Evolutionary conservation across 352 stramenopile genomes (phyloP).

Genomic region (Ophiocytium majus): DNA sequence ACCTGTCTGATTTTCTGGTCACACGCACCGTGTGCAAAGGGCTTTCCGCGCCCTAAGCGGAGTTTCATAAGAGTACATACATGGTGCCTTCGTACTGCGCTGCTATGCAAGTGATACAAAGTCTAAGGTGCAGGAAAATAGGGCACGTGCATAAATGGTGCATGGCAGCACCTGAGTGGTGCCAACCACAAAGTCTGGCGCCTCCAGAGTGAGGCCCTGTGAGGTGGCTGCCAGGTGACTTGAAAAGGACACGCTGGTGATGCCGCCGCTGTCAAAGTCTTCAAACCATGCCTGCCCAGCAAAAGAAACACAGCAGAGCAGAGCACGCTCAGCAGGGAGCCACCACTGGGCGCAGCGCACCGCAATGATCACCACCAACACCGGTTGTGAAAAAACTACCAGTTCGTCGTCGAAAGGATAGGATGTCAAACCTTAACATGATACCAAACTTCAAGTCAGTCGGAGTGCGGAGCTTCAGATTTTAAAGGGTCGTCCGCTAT

Average conservation of each 20-base stretch:
- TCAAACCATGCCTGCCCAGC: conserved; percentile 76
- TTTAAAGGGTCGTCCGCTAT: not conserved
- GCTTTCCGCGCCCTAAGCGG: too few species aligned
- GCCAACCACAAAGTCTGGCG: conserved; percentile 83
- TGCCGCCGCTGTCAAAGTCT: conserved; percentile 79
- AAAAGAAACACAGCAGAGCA: not conserved
- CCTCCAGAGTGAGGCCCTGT: conserved; percentile 60
- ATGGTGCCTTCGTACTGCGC: too few species aligned
- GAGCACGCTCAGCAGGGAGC: not conserved
- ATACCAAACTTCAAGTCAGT: not conserved
- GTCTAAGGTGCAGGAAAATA: too few species aligned
- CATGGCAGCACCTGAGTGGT: conserved; percentile 70
- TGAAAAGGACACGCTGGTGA: conserved; percentile 81
- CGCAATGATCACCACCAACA: not conserved
- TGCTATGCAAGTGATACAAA: too few species aligned
- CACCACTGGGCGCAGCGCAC: not conserved
- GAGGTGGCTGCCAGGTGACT: conserved; percentile 2
- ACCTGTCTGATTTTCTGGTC: too few species aligned
- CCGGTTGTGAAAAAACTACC: not conserved
- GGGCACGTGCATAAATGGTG: too few species aligned
- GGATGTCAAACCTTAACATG: not conserved
- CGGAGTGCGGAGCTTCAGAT: not conserved
- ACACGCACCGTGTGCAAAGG: too few species aligned
- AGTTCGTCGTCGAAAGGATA: not conserved
- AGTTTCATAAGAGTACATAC: too few species aligned